Conservation (phyloP, 2,329 filamentous ascomycete genomes). For the Dendrostoma leiphaemia region DNA sequence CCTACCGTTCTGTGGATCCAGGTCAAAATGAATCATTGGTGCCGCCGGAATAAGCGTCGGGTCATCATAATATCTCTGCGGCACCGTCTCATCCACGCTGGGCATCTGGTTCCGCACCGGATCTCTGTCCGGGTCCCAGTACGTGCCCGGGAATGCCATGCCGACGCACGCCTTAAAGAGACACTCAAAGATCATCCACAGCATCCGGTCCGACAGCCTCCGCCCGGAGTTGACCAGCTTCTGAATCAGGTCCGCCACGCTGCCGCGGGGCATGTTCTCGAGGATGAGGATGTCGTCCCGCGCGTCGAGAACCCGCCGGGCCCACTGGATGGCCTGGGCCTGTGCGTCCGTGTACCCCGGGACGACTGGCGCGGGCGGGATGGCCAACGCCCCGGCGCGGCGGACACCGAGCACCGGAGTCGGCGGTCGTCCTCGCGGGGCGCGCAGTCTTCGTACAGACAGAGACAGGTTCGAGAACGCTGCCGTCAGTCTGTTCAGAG, state of each 20-base stretch:
- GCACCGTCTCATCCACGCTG: neutral
- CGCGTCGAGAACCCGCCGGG: neutral
- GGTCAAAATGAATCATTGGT: neutral
- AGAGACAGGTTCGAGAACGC: no score
- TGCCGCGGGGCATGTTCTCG: conserved; percentile 3
- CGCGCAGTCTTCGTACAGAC: no score
- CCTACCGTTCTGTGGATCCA: conserved; percentile 1
- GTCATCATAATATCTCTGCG: neutral
- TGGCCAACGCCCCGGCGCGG: no score
- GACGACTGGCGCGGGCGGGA: no score
- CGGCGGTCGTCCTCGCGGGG: no score
- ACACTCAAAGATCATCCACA: conserved; percentile 1
- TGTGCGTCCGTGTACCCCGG: neutral
- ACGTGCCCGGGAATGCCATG: neutral
- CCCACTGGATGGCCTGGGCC: neutral
- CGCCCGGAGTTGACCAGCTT: neutral
- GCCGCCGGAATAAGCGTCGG: neutral
- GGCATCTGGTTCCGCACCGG: neutral
- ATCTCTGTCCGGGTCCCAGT: neutral
- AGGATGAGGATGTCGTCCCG: neutral
- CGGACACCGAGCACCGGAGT: no score
- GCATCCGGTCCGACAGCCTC: neutral
- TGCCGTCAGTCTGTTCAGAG: no score
- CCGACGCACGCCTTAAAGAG: neutral
- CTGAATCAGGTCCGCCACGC: neutral